Percentiles rank a stretch among this genome's conserved stretches.
Conservation (phyloP, 768 basidiomycete genomes). For the Leccinum variicolor region DNA sequence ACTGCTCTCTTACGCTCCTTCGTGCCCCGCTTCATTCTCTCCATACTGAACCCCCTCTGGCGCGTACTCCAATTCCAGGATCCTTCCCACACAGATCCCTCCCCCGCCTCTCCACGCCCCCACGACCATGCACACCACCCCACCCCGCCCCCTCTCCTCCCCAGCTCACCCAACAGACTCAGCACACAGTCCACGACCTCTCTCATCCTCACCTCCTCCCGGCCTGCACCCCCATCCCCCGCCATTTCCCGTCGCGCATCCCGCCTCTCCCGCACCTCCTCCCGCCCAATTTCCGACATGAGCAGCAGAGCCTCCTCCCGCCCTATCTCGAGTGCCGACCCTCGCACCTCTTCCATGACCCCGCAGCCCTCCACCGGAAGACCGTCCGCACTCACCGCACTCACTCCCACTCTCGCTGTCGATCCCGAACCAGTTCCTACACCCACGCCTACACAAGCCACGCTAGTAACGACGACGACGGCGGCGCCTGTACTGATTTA, state of each 20-base stretch:
- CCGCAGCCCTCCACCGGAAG: background rate
- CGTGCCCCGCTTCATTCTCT: slow-evolving; percentile 24
- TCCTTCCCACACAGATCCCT: slow-evolving; percentile 34
- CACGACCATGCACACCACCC: background rate
- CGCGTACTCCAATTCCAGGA: slow-evolving; percentile 29
- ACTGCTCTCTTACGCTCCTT: slow-evolving; percentile 23
- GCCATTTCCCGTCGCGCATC: slow-evolving; percentile 44
- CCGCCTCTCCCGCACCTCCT: slow-evolving; percentile 26
- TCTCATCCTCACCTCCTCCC: slow-evolving; percentile 39
- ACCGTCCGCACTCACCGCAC: background rate
- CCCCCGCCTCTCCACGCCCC: slow-evolving; percentile 19
- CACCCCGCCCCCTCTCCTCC: background rate
- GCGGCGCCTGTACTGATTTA: slow-evolving; percentile 28
- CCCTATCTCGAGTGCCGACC: slow-evolving; percentile 4
- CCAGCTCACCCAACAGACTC: slow-evolving; percentile 10
- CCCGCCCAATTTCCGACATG: slow-evolving; percentile 21
- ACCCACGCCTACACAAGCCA: background rate
- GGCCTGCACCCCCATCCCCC: slow-evolving; percentile 63
- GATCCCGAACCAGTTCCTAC: background rate
- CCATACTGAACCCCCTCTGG: slow-evolving; percentile 29
- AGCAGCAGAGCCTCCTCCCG: slow-evolving; percentile 17
- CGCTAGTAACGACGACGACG: background rate
- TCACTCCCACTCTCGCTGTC: background rate
- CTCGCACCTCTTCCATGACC: background rate
- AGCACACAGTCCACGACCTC: slow-evolving; percentile 26